Conservation (phyloP, 352 stramenopile species). For the Pythium brassicae region DNA sequence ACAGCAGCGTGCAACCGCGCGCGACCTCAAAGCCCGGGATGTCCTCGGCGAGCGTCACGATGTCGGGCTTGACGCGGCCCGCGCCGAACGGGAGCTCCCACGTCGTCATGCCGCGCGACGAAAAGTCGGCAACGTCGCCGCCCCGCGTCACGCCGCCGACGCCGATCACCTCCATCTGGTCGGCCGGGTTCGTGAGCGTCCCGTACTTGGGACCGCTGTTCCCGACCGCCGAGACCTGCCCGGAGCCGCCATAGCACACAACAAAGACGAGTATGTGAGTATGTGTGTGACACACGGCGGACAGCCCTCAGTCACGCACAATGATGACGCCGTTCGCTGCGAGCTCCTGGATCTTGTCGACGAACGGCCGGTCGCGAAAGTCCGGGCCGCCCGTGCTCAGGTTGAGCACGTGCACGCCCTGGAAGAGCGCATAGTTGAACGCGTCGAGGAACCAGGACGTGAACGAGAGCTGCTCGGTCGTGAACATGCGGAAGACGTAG, state of each 20-base stretch:
- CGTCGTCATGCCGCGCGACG: slow-evolving; percentile 81
- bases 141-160: slow-evolving; percentile 65
- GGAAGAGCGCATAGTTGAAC: slow-evolving; percentile 87
- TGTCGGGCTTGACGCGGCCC: slow-evolving; percentile 84
- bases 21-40: slow-evolving; percentile 55
- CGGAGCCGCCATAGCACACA: background rate
- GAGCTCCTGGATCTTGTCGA: slow-evolving; percentile 86
- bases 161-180: slow-evolving; percentile 83
- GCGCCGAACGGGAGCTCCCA: slow-evolving; percentile 80
- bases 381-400: slow-evolving; percentile 82
- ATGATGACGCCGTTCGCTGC: slow-evolving; percentile 75
- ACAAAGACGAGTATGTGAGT: too few species aligned
- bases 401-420: slow-evolving; percentile 79
- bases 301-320: slow-evolving; percentile 18
- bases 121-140: slow-evolving; percentile 69
- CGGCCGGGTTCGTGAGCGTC: slow-evolving; percentile 79
- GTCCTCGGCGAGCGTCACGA: slow-evolving; percentile 65
- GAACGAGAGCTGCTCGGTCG: slow-evolving; percentile 78
- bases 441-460: slow-evolving; percentile 90
- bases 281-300: background rate
- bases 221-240: slow-evolving; percentile 71
- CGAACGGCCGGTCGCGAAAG: slow-evolving; percentile 81
- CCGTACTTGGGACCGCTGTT: slow-evolving; percentile 85
- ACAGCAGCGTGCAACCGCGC: slow-evolving; percentile 54
- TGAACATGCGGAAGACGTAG: slow-evolving; percentile 86